These are phyloP conservation scores for Lizonia empirigonia DNA, from an alignment of 2,329 filamentous ascomycete species.

Conservation along the genomic window DNA sequence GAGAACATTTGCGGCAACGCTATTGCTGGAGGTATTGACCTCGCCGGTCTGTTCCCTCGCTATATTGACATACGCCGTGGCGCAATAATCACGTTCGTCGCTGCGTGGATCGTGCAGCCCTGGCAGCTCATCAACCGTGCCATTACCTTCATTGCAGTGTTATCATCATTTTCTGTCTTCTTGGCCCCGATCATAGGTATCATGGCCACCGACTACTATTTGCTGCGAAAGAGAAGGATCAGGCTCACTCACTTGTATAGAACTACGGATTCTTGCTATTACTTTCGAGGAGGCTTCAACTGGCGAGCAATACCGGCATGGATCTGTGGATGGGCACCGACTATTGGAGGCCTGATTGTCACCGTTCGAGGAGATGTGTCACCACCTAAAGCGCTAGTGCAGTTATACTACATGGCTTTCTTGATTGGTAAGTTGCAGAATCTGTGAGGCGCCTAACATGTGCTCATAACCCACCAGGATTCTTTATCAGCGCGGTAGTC, in stretches of 20 bases:
- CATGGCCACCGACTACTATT: conserved; percentile 48
- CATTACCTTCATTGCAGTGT: conserved; percentile 45
- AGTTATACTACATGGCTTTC: conserved; percentile 57
- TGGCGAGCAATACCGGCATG: conserved; percentile 53
- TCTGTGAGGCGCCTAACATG: background rate
- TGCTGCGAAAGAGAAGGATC: conserved; percentile 45
- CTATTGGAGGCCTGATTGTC: conserved; percentile 50
- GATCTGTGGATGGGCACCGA: conserved; percentile 54
- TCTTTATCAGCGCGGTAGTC: conserved; percentile 46
- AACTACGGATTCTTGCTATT: conserved; percentile 48
- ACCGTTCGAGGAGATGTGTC: conserved; percentile 41
- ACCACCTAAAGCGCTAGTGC: conserved; percentile 47
- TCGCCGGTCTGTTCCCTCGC: conserved; percentile 42
- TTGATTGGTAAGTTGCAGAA: conserved; percentile 46
- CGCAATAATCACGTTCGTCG: conserved; percentile 45
- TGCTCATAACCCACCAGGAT: conserved; percentile 37
- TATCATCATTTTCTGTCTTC: conserved; percentile 53
- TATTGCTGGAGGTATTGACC: conserved; percentile 45
- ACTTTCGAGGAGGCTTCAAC: conserved; percentile 53
- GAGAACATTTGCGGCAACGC: conserved; percentile 49
- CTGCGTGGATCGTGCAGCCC: conserved; percentile 45
- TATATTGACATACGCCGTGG: conserved; percentile 46
- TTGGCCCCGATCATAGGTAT: conserved; percentile 49
- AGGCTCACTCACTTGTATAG: conserved; percentile 48
- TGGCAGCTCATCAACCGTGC: conserved; percentile 49